Base-by-base conservation (phyloP, 805 yeast genomes). In the Blastobotrys peoriensis region DNA sequence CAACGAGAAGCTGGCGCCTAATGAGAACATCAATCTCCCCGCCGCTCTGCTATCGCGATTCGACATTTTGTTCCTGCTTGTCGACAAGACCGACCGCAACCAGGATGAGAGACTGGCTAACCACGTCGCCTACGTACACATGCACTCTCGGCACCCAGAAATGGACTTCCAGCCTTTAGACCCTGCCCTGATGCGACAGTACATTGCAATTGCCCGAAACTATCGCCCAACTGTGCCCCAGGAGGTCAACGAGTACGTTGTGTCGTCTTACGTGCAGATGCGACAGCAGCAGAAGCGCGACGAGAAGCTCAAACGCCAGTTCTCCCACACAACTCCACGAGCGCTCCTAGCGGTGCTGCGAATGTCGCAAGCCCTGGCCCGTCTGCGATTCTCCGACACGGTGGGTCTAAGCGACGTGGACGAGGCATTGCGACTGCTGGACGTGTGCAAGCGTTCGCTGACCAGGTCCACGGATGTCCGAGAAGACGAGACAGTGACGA, bases 21-120 rank as follows among this genome's bases (percentile, higher is more conserved):
- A 88, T 51, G 96, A 93, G 59, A 93, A 93, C 66, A 91, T 93
- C 63, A 93, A 93, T 60, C 71, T 93, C 47, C 98, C 98, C 4
- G 97, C 98, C 0, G 98, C 98, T 0, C 72, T 93, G 55, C 71
- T 93, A 42, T 91, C 98, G 28, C 83, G 98, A 69, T 93, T 93
- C 64, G 98, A 93, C 66, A 74, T 93, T 40, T 67, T 93, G 66
- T 93, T 83, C 63, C 71, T 93, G 62, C 75, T 93, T 51, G 74
- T 93, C 52, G 98, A 93, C 68, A 76, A 76, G 52, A 96, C 98
- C 35, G 70, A 76, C 17, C 73, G 81, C 54, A 94, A 86, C 49
- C 68, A 70, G 36, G 98, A 93, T 67, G 87, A 83, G 61, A 76
- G 79, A 61, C 73, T 93, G 58, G 98, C 98, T 0, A 80, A 76